A percentile compares a stretch with the other conserved stretches of the same genome.
Evolutionary conservation across 23 red algal genomes (phyloP).

Genomic region (Gracilaria gracilis): DNA sequence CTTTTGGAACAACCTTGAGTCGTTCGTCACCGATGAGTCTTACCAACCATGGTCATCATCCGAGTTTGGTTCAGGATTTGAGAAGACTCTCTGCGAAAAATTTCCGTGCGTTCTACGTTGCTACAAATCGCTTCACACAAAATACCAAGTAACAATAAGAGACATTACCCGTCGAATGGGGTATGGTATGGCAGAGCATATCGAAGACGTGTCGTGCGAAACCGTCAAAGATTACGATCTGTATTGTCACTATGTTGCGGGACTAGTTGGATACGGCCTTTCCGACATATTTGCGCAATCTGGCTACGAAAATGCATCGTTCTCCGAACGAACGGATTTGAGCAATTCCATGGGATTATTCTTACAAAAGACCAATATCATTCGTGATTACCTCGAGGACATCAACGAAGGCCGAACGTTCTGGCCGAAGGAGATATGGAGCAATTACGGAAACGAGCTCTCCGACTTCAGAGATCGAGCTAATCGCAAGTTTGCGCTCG

Average conservation of each 20-base stretch:
- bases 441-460: constrained; percentile 75
- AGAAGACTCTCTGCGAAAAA: constrained; percentile 75
- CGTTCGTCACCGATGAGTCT: background rate
- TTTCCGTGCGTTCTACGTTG: constrained; percentile 83
- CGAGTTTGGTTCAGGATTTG: constrained; percentile 63
- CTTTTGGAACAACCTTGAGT: constrained; percentile 56
- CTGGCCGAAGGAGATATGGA: constrained; percentile 97
- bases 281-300: constrained; percentile 84
- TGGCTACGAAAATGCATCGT: constrained; percentile 47
- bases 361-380: constrained; percentile 99
- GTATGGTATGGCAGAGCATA: constrained; percentile 94
- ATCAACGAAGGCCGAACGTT: constrained; percentile 92
- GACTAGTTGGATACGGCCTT: constrained; percentile 91
- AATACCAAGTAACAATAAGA: constrained; percentile 74
- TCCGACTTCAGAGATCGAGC: constrained; percentile 75
- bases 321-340: constrained; percentile 66
- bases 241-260: constrained; percentile 99
- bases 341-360: constrained; percentile 98
- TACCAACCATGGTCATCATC: constrained; percentile 46
- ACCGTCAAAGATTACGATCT: constrained; percentile 87
- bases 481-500: constrained; percentile 71
- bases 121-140: constrained; percentile 63
- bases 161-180: constrained; percentile 97
- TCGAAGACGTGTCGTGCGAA: constrained; percentile 74
- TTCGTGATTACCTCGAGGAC: constrained; percentile 97